Evolutionary conservation across 2,329 filamentous ascomycete species (phyloP).

Genomic region (Fusarium annulatum): DNA sequence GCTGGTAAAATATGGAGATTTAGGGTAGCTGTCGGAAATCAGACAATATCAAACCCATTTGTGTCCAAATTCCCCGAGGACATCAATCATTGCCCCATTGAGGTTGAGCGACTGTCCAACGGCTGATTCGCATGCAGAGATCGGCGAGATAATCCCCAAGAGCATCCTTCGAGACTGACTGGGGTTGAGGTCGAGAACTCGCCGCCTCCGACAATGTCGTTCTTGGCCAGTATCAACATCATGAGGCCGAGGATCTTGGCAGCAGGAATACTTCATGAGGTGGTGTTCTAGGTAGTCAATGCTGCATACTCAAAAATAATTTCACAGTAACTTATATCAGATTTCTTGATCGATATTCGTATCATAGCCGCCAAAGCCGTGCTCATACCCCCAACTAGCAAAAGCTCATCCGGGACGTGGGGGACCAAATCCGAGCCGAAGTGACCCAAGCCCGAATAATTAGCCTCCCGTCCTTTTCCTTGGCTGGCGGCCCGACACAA

Average conservation of each 20-base stretch:
- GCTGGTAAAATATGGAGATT: neutral
- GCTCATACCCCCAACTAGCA: constrained; percentile 1
- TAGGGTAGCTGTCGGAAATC: constrained; percentile 1
- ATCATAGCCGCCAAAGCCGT: constrained; percentile 13
- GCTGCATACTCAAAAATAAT: neutral
- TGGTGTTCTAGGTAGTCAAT: neutral
- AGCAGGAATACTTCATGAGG: neutral
- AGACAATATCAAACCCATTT: neutral
- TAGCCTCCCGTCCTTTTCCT: constrained; percentile 25
- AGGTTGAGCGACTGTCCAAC: constrained; percentile 21
- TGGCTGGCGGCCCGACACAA: constrained; percentile 28
- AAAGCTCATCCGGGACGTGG: constrained; percentile 18
- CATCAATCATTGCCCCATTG: constrained; percentile 22
- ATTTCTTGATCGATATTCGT: neutral
- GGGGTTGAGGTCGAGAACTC: constrained; percentile 27
- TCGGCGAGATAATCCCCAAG: constrained; percentile 19
- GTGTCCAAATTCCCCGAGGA: constrained; percentile 6
- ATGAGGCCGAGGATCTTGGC: neutral
- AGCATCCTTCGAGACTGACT: constrained; percentile 14
- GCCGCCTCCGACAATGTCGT: constrained; percentile 8
- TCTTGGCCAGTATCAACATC: constrained; percentile 4
- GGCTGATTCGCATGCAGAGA: constrained; percentile 30
- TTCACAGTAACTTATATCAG: neutral
- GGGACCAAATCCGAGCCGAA: constrained; percentile 18
- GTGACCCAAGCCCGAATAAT: constrained; percentile 16